Evolutionary conservation across 129 eudicot genomes (phyloP).

Genomic region (Flaveria bidentis): DNA sequence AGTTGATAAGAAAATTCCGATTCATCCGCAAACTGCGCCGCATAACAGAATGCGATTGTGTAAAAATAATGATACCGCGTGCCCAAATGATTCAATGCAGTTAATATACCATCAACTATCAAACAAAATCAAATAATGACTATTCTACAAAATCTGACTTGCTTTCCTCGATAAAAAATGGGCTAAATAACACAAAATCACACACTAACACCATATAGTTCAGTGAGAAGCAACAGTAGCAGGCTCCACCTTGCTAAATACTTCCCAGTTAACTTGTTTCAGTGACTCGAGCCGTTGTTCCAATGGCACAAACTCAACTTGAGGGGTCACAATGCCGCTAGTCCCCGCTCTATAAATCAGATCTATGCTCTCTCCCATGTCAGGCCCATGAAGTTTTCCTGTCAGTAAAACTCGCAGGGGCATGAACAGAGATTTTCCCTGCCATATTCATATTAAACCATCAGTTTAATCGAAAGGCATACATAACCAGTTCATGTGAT

Average conservation of each 20-base stretch:
- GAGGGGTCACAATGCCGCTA: conserved; percentile 49
- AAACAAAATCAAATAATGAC: neutral
- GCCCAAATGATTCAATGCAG: neutral
- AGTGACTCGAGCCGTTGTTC: conserved; percentile 67
- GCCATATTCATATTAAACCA: conserved; percentile 25
- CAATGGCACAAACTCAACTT: conserved; percentile 55
- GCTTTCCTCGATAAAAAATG: conserved; percentile 2
- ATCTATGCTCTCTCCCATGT: conserved; percentile 60
- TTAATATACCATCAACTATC: neutral
- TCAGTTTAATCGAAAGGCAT: conserved; percentile 1
- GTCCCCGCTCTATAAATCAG: conserved; percentile 61
- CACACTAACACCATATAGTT: conserved; percentile 5
- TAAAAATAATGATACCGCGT: neutral
- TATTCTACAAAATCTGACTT: conserved; percentile 15
- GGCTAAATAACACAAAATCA: neutral
- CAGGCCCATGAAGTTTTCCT: conserved; percentile 97
- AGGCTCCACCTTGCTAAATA: conserved; percentile 47
- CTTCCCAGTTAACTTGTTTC: conserved; percentile 63
- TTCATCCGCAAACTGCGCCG: neutral
- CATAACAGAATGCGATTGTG: neutral
- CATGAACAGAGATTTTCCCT: conserved; percentile 95
- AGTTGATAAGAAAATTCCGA: too few relatives aligned
- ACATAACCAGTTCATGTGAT: conserved; percentile 6
- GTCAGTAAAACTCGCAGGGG: conserved; percentile 90
- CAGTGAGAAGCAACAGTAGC: conserved; percentile 40